phyloP scores from a whole-genome alignment of 2,329 filamentous ascomycete species.

The Bipolaris gigantea region DNA sequence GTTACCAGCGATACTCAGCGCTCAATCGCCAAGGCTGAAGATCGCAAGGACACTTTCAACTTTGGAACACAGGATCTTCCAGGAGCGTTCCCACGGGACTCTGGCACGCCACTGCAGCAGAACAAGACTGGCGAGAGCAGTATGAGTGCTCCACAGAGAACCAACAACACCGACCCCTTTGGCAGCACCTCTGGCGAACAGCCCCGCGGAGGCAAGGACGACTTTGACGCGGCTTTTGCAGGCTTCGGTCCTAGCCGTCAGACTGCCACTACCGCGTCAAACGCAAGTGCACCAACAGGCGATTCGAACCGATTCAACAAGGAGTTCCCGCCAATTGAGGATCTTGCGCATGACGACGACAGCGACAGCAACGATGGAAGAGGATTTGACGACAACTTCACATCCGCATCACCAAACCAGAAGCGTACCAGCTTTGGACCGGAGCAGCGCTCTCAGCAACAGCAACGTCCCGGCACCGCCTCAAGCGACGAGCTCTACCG shows the following conservation, averaged over 20 bases:
- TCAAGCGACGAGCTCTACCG: slow-evolving; percentile 38
- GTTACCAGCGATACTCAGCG: slow-evolving; percentile 44
- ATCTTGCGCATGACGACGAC: slow-evolving; percentile 79
- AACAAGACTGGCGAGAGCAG: slow-evolving; percentile 54
- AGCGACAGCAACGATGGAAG: slow-evolving; percentile 69
- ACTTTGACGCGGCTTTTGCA: slow-evolving; percentile 84
- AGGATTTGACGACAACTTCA: slow-evolving; percentile 93
- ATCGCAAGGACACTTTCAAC: slow-evolving; percentile 47
- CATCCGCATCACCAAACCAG: slow-evolving; percentile 58
- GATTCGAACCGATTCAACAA: slow-evolving; percentile 60
- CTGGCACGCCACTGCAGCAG: slow-evolving; percentile 49
- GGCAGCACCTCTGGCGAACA: slow-evolving; percentile 36
- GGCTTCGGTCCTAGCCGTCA: slow-evolving; percentile 64
- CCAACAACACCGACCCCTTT: slow-evolving; percentile 49
- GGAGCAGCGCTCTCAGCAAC: slow-evolving; percentile 29
- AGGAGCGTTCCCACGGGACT: slow-evolving; percentile 53
- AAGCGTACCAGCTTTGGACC: slow-evolving; percentile 33
- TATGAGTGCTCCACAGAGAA: slow-evolving; percentile 51
- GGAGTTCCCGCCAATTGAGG: slow-evolving; percentile 94
- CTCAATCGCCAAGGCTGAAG: slow-evolving; percentile 39
- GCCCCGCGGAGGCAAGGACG: slow-evolving; percentile 63
- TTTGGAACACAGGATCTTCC: slow-evolving; percentile 48
- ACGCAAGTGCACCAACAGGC: slow-evolving; percentile 33
- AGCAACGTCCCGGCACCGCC: slow-evolving; percentile 32
- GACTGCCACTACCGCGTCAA: slow-evolving; percentile 47